Evolutionary conservation across 495 filamentous ascomycete species (phyloP).

Genomic region (Hypoxylon crocopeplum): DNA sequence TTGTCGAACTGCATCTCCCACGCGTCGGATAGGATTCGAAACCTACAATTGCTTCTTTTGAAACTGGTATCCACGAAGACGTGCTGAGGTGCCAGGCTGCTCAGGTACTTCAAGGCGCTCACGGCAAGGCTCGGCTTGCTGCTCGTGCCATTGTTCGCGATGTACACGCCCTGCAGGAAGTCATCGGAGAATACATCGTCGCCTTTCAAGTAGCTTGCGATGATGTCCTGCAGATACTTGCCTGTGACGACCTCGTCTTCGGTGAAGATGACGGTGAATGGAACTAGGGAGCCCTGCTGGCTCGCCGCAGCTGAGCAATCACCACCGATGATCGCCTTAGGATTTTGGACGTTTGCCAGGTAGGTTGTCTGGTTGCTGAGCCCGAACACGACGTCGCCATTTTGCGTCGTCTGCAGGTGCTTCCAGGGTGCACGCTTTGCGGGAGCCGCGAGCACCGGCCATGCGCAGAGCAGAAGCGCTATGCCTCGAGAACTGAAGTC

Average conservation of each 20-base stretch:
- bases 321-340: slow-evolving; percentile 16
- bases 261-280: slow-evolving; percentile 35
- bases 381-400: slow-evolving; percentile 27
- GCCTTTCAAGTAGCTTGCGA: slow-evolving; percentile 24
- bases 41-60: slow-evolving; percentile 1
- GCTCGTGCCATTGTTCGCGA: slow-evolving; percentile 32
- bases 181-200: slow-evolving; percentile 38
- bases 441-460: slow-evolving; percentile 9
- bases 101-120: slow-evolving; percentile 20
- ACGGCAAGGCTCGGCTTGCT: slow-evolving; percentile 14
- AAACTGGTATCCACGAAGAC: slow-evolving; percentile 21
- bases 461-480: not conserved
- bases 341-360: slow-evolving; percentile 24
- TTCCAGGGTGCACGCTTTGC: slow-evolving; percentile 22
- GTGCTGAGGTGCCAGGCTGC: slow-evolving; percentile 7
- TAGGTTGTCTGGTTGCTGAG: slow-evolving; percentile 33
- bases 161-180: slow-evolving; percentile 44
- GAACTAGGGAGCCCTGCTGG: slow-evolving; percentile 6
- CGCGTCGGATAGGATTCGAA: not conserved
- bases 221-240: slow-evolving; percentile 9
- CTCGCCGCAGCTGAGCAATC: slow-evolving; percentile 5
- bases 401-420: slow-evolving; percentile 17
- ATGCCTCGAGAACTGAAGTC: not conserved
- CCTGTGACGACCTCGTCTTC: slow-evolving; percentile 35
- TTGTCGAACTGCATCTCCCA: too few relatives aligned